Base-by-base conservation (phyloP, 2,329 filamentous ascomycete species). In the Keithomyces neogunnii region DNA sequence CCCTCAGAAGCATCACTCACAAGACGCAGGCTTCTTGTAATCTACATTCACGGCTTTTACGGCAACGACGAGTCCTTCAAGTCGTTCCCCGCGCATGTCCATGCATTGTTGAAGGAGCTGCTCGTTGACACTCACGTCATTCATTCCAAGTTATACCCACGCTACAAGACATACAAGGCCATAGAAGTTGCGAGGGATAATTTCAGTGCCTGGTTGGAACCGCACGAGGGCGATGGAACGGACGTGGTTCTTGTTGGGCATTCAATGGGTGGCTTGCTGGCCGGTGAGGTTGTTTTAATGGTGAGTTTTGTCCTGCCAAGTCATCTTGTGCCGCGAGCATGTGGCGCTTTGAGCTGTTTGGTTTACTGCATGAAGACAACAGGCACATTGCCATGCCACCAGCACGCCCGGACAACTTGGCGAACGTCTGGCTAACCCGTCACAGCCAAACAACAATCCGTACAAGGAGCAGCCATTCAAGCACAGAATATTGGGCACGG, bases 41-140 rank as follows among this genome's bases (percentile, higher is more conserved):
- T 96, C 49, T 96, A 90, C 64, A 83, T 96, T 51, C 91, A 96
- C 71, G 90, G 91, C 54, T 96, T 95, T 69, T 86, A 93, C 76
- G 90, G 91, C 48, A 86, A 88, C 53, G 88, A 93, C 66, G 86
- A 86, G 33, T 95, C 88, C 52, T 96, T 96, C 64, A 81, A 84
- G 55, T 88, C 86, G 44, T 95, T 96, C 60, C 91, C 91, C 0
- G 87, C 87, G 6, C 89, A 96, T 69, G 80, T 96, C 3, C 91
- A 96, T 66, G 80, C 83, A 58, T 76, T 88, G 36, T 73, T 95
- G 39, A 81, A 81, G 10, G 73, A 80, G 7, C 74, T 84, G 1
- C 70, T 96, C 10, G 72, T 74, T 28, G 84, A 88, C 30, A 85
- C 84, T 5, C 89, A 95, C 71, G 78, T 85, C 36, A 83, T 96